Evolutionary conservation across 2,329 filamentous ascomycete genomes (phyloP), one percentile per base, ranked within the genome.

Genomic region (Diaporthe vaccinii): DNA sequence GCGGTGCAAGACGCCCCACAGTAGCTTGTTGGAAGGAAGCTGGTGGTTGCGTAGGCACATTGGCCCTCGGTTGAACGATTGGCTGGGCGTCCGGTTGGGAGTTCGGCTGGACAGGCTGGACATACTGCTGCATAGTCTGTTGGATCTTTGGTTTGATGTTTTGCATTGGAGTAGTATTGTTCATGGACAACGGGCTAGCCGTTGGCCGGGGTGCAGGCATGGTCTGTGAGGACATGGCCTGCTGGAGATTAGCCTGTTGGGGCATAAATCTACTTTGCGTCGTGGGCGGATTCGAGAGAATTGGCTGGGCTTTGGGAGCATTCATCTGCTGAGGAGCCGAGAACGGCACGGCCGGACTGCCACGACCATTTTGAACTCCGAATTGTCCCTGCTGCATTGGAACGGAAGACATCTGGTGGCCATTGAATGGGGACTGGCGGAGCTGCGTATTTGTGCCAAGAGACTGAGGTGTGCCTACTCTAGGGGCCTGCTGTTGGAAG

Each of bases 391-490:
- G 75, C 49, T 70, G 75, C 62, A 75, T 71, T 15, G 75, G 51
- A 17, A 76, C 49, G 12, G 73, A 55, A 39, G 69, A 53, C 51
- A 75, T 49, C 49, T 58, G 67, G n/a, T 59, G 69, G 17, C 69
- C 73, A 53, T 31, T 71, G 44, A 76, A 76, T 17, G 75, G 73
- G 67, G 75, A 73, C 62, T 76, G 75, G 6, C 73, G 73, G 14
- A 58, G 73, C 68, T 76, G 73, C 22, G 75, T 36, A 25, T 28
- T 70, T 28, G 69, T 25, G 5, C 41, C 41, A 17, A 34, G 34
- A 25, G 75, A 53, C 55, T 76, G 75, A 55, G 75, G 75, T 6
- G 75, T 76, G 49, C 62, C 70, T 61, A 71, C 62, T 69, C 75
- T 67, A 17, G 73, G 31, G 9, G 57, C 25, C 31, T 76, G 69